These are phyloP conservation scores for Candida xiaguanensis DNA, from an alignment of 805 yeast genomes.

Conservation along the genomic window DNA sequence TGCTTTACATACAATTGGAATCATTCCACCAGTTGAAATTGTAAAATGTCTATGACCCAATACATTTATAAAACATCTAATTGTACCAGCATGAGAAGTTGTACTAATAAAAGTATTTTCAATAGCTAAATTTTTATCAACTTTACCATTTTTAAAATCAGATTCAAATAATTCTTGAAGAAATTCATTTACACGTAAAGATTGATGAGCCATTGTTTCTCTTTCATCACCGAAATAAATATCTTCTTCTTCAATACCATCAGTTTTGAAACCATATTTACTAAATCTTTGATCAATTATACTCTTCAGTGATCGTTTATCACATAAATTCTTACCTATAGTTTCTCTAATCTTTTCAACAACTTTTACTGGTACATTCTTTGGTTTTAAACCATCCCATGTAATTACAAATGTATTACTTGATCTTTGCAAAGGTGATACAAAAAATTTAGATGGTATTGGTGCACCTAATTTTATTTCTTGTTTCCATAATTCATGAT, in stretches of 20 bases:
- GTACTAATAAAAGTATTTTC: conserved; percentile 31
- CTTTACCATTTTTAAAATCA: conserved; percentile 14
- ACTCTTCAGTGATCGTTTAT: conserved; percentile 45
- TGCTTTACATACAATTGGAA: conserved; percentile 53
- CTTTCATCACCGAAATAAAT: conserved; percentile 37
- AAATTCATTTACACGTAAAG: conserved; percentile 44
- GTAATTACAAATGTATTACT: conserved; percentile 53
- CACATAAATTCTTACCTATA: conserved; percentile 58
- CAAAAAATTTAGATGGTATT: conserved; percentile 52
- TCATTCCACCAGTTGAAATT: conserved; percentile 64
- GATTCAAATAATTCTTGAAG: conserved; percentile 30
- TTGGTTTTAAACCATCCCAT: conserved; percentile 38
- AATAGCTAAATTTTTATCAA: conserved; percentile 11
- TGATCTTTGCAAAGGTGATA: conserved; percentile 64
- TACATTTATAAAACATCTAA: conserved; percentile 42
- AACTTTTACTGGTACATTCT: conserved; percentile 28
- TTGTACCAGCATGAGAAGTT: conserved; percentile 54
- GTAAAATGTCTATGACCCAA: conserved; percentile 53
- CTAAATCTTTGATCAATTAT: conserved; percentile 37
- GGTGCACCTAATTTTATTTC: conserved; percentile 49
- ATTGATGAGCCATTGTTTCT: conserved; percentile 49
- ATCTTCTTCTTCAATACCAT: conserved; percentile 48
- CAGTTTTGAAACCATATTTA: conserved; percentile 37
- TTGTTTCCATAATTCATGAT: conserved; percentile 39
- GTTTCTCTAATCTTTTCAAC: conserved; percentile 54